A percentile compares a stretch with the other conserved stretches of the same genome.
phyloP scores from a whole-genome alignment of 2,329 filamentous ascomycete genomes.

The Fusarium poae region DNA sequence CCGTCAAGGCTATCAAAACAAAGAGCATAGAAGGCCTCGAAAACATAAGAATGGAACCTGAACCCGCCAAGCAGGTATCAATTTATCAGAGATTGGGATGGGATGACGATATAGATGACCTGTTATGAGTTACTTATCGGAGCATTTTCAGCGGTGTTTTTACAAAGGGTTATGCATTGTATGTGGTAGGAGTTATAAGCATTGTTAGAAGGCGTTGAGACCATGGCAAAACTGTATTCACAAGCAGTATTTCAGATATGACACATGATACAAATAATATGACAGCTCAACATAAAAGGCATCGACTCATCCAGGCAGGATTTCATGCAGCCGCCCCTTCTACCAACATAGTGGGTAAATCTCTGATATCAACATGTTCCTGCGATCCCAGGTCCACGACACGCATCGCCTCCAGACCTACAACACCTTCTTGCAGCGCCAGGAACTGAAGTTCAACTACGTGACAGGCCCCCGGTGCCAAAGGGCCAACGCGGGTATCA shows the following conservation, averaged over 20 bases:
- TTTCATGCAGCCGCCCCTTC: slow-evolving; percentile 51
- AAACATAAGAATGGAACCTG: slow-evolving; percentile 24
- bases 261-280: slow-evolving; percentile 40
- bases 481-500: slow-evolving; percentile 78
- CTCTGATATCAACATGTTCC: slow-evolving; percentile 81
- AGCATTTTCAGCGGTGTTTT: slow-evolving; percentile 46
- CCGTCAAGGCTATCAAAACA: slow-evolving; percentile 52
- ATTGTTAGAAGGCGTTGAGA: slow-evolving; percentile 44
- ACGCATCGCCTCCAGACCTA: slow-evolving; percentile 78
- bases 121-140: slow-evolving; percentile 52
- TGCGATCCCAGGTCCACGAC: slow-evolving; percentile 80
- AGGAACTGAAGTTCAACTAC: slow-evolving; percentile 80
- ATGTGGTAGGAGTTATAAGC: slow-evolving; percentile 35
- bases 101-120: slow-evolving; percentile 68
- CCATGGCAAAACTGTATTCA: slow-evolving; percentile 40
- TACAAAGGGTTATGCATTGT: slow-evolving; percentile 34
- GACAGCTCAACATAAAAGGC: slow-evolving; percentile 19
- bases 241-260: slow-evolving; percentile 44
- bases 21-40: slow-evolving; percentile 23
- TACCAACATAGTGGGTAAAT: slow-evolving; percentile 77
- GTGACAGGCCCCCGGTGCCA: slow-evolving; percentile 79
- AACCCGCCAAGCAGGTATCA: slow-evolving; percentile 52
- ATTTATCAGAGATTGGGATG: slow-evolving; percentile 70
- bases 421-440: slow-evolving; percentile 74
- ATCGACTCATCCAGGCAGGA: slow-evolving; percentile 3